Base-by-base conservation (phyloP, 805 yeast genomes). In the Barnettozyma botsteinii region DNA sequence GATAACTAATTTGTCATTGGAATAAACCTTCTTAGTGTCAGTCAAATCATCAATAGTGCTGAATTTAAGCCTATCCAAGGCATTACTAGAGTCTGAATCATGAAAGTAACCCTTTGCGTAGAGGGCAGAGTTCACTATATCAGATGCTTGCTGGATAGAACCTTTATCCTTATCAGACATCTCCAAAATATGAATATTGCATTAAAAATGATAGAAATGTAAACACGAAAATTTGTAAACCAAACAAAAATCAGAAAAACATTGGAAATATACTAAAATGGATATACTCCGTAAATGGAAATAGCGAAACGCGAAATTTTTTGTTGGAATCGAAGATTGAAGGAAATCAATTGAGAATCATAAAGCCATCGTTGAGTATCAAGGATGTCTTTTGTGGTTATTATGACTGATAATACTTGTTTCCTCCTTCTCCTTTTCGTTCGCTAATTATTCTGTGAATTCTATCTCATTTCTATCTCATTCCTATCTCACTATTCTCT, bases 21-120 rank as follows among this genome's bases (percentile, higher is more conserved):
- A 27, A 15, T 31, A 23, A 4, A 37, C 13, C 4, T 35, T 27
- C 18, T 40, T 39, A 4, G 26, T 12, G 10, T 30, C 39, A 23
- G 21, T 20, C n/a, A 40, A 20, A 10, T 34, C 38, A 17, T 40
- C 43, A 3, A 32, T 32, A 3, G 43, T 32, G 4, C 31, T 19
- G 19, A 40, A 40, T 17, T 17, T 27, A 17, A 40, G 34, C n/a
- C 19, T 14, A 32, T 27, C 31, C 3, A 35, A n/a, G 7, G 33
- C 12, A 11, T 28, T 14, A 5, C 28, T 7, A 17, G 22, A 5
- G 7, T 31, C 40, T 9, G 33, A 29, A 7, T 36, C 39, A 18
- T 34, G 41, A 15, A 48, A 37, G 24, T 38, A 48, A 0, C 52
- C 52, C 24, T 49, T 49, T 4, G 50, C 41, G 15, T 23, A 43